Percentiles rank a stretch among this genome's conserved stretches.
Conservation (phyloP, 257 asterid genomes). For the Cordia subcordata region DNA sequence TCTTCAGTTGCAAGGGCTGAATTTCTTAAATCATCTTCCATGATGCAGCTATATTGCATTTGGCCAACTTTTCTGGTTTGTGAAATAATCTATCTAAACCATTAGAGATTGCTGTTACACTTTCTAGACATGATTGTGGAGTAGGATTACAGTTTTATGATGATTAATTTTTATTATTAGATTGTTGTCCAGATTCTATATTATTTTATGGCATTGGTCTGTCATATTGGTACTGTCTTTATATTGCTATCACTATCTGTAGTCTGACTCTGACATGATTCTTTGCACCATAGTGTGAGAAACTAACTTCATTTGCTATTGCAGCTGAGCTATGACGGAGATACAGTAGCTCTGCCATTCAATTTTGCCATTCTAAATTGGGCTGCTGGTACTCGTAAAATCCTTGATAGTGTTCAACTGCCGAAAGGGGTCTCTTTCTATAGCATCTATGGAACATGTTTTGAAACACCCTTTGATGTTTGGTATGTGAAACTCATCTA, state of each 20-base stretch:
- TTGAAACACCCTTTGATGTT: conserved; percentile 83
- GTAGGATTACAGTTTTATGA: too few species aligned
- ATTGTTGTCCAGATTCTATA: not conserved
- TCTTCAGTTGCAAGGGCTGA: too few species aligned
- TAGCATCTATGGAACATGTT: conserved; percentile 78
- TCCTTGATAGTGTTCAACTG: conserved; percentile 47
- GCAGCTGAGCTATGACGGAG: conserved; percentile 66
- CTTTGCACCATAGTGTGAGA: not conserved
- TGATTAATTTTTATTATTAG: too few species aligned
- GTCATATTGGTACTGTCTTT: not conserved
- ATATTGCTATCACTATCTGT: not conserved
- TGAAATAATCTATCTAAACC: too few species aligned
- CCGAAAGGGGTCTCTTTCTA: conserved; percentile 71
- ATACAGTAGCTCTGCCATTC: conserved; percentile 64
- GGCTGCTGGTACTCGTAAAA: conserved; percentile 71
- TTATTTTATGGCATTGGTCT: not conserved
- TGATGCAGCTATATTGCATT: too few species aligned
- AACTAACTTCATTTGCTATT: conserved; percentile 10
- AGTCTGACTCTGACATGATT: not conserved
- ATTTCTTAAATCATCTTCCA: too few species aligned
- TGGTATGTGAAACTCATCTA: conserved; percentile 42
- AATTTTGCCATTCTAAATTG: conserved; percentile 57
- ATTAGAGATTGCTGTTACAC: too few species aligned
- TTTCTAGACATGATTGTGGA: too few species aligned
- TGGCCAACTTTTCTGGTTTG: too few species aligned